Conservation (phyloP, 306 rosid genomes). For the Pyrus pyrifolia region DNA sequence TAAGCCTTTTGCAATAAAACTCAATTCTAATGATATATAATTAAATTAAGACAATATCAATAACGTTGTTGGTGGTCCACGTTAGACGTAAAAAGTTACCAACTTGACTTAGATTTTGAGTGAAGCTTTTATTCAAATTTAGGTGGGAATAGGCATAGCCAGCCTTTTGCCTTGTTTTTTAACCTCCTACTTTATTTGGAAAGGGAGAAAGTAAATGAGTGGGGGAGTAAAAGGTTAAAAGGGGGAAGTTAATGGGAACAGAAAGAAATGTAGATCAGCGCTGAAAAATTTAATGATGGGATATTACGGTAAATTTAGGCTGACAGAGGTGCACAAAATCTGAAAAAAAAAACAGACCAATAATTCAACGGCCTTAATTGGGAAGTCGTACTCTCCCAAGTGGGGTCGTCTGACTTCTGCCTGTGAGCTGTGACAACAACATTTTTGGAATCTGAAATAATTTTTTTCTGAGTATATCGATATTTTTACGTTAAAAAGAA, state of each 20-base stretch:
- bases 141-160: too few species aligned
- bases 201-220: background rate
- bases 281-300: conserved; percentile 26
- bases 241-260: conserved; percentile 34
- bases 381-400: background rate
- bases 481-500: too few species aligned
- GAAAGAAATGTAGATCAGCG: conserved; percentile 58
- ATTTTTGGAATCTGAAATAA: conserved; percentile 20
- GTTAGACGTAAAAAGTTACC: background rate
- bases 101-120: too few species aligned
- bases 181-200: background rate
- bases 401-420: conserved; percentile 17
- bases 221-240: conserved; percentile 13
- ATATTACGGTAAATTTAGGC: background rate
- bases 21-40: too few species aligned
- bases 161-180: background rate
- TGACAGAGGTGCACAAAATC: conserved; percentile 18
- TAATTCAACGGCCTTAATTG: conserved; percentile 19
- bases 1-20: too few species aligned
- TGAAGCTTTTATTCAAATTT: too few species aligned
- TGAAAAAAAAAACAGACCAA: conserved; percentile 4
- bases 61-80: too few species aligned
- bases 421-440: conserved; percentile 20
- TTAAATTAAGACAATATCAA: too few species aligned
- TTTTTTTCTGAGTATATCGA: too few species aligned